phyloP scores from a whole-genome alignment of 495 filamentous ascomycete genomes.

The Aspergillus incahuasiensis region DNA sequence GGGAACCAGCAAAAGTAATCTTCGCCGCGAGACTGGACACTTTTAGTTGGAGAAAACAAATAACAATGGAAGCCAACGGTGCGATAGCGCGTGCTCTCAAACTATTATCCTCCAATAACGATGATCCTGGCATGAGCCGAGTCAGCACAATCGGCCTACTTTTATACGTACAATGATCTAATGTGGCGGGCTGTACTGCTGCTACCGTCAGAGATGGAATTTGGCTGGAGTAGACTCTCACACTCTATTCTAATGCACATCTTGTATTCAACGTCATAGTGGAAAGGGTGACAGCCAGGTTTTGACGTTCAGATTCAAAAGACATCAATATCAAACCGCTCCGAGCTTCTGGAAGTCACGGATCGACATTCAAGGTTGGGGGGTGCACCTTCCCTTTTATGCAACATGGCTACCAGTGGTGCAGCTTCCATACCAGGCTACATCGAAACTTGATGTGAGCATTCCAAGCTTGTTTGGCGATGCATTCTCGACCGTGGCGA shows the following conservation, averaged over 20 bases:
- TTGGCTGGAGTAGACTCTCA: conserved; percentile 7
- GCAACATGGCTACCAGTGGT: neutral
- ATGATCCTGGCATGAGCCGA: conserved; percentile 2
- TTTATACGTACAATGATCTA: neutral
- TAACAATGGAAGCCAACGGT: conserved; percentile 7
- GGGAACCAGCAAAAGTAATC: conserved; percentile 26
- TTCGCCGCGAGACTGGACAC: conserved; percentile 38
- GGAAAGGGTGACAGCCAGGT: neutral
- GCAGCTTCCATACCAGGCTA: conserved; percentile 27
- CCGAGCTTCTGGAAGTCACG: neutral
- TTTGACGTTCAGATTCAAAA: neutral
- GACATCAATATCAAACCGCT: neutral
- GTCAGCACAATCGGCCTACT: neutral
- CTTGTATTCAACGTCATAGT: neutral
- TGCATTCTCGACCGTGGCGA: conserved; percentile 32
- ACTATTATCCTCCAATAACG: neutral
- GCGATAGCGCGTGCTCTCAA: too few species aligned
- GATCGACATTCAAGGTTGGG: neutral
- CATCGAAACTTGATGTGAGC: conserved; percentile 15
- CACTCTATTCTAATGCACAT: conserved; percentile 14
- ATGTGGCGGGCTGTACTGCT: neutral
- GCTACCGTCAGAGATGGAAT: conserved; percentile 14
- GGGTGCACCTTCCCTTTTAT: conserved; percentile 1
- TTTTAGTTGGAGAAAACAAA: conserved; percentile 26
- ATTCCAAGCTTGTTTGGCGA: conserved; percentile 18